Conservation (phyloP, 768 basidiomycete genomes). For the Russula earlei region DNA sequence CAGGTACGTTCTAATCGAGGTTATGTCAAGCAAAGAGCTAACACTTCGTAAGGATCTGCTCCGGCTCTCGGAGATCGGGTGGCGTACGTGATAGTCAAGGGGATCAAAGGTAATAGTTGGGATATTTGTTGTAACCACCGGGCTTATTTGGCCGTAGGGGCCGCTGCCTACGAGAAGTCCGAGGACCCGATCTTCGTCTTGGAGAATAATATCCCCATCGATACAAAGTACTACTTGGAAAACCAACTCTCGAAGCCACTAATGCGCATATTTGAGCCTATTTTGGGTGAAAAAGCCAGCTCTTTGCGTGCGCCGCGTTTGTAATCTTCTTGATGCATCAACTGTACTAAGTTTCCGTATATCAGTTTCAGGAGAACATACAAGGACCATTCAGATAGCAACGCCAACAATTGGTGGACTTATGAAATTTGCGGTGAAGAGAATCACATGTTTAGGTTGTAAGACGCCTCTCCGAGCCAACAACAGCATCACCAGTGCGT, state of each 20-base stretch:
- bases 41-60: conserved; percentile 59
- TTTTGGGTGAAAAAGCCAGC: conserved; percentile 84
- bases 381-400: conserved; percentile 89
- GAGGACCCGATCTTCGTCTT: conserved; percentile 97
- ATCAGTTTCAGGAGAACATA: conserved; percentile 91
- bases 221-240: conserved; percentile 96
- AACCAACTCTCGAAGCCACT: conserved; percentile 96
- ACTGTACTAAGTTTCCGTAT: conserved; percentile 8
- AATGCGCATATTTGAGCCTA: conserved; percentile 96
- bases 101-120: conserved; percentile 60
- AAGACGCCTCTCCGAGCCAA: conserved; percentile 75
- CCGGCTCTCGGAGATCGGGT: conserved; percentile 98
- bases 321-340: neutral
- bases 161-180: conserved; percentile 97
- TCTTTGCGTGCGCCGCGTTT: conserved; percentile 53
- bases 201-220: conserved; percentile 96
- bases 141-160: conserved; percentile 41
- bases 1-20: conserved; percentile 39
- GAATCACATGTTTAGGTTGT: conserved; percentile 89
- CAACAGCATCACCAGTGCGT: conserved; percentile 65
- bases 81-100: conserved; percentile 97
- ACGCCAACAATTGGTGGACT: conserved; percentile 93
- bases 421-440: conserved; percentile 99
- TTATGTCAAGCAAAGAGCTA: neutral
- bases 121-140: neutral